A percentile compares a stretch with the other conserved stretches of the same genome.
phyloP scores from a whole-genome alignment of 352 stramenopile species.

The Phytophthora pinifolia region DNA sequence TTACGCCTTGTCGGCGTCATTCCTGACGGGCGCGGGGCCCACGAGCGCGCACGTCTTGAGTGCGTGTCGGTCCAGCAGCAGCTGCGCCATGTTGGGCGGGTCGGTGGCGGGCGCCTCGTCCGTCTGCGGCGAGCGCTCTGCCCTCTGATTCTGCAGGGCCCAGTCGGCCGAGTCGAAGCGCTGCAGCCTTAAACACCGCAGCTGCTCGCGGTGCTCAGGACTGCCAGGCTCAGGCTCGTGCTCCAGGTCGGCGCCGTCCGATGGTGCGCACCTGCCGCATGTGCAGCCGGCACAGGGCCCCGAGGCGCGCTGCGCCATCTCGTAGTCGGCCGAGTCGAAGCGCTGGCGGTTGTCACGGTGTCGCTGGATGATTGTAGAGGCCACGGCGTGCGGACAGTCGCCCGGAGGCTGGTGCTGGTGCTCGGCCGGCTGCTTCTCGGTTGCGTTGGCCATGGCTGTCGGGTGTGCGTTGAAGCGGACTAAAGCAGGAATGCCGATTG shows the following conservation, averaged over 20 bases:
- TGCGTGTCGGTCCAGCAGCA: conserved; percentile 61
- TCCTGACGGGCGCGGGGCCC: conserved; percentile 24
- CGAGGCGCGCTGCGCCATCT: conserved; percentile 39
- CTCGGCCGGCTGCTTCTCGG: conserved; percentile 17
- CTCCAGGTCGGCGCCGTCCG: conserved; percentile 35
- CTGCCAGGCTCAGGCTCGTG: conserved; percentile 39
- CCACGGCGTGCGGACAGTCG: conserved; percentile 32
- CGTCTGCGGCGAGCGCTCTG: conserved; percentile 12
- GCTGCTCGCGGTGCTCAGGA: conserved; percentile 33
- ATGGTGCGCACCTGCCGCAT: conserved; percentile 20
- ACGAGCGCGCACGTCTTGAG: conserved; percentile 54
- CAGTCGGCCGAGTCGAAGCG: conserved; percentile 80
- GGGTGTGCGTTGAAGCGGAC: conserved; percentile 3
- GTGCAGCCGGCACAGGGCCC: conserved; percentile 27
- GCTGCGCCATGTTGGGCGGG: conserved; percentile 41
- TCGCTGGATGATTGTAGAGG: conserved; percentile 51
- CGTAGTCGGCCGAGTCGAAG: conserved; percentile 77
- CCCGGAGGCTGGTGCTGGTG: conserved; percentile 18
- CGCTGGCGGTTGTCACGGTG: conserved; percentile 55
- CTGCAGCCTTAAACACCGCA: conserved; percentile 58
- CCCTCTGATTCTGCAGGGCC: conserved; percentile 42
- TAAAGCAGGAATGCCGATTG: conserved; percentile 24
- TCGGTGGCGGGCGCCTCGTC: conserved; percentile 5
- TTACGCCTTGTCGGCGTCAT: conserved; percentile 24
- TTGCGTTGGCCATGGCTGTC: conserved; percentile 19